Base-by-base conservation (phyloP, 139 green algal species). In the Picochlorum sp. region DNA sequence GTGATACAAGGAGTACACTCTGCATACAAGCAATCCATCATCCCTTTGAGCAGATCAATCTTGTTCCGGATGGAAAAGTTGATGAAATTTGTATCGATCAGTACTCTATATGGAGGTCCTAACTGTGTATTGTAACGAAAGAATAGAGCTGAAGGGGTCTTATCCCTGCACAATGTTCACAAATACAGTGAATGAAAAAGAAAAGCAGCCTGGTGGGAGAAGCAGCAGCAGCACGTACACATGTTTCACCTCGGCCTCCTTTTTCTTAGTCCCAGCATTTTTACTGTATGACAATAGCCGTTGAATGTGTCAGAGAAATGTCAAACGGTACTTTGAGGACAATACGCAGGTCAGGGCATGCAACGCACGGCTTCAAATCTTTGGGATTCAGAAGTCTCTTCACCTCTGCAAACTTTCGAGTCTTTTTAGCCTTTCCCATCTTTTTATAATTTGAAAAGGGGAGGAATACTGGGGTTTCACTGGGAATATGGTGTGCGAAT, bases 61-160 rank as follows among this genome's bases (percentile, higher is more conserved):
- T 99, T 98, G 83, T 98, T 99, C 54, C 93, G 89, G 59, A 99
- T 97, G 57, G 88, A 95, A 65, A 99, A 98, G 71, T 99, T 98
- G 76, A 99, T 99, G 82, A 99, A 99, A 83, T 99, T 99, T 57
- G 94, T 99, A 65, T 99, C 94, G 15, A 98, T 80, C 6, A 99
- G 73, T 21, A 99, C 87, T 49, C 73, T 62, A 77, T 99, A 99
- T 20, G 94, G 94, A 20, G 93, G 94, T 1, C 94, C 94, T 15
- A 99, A 80, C 69, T 96, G 86, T 10, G 88, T 91, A 78, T 99
- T 99, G 79, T 98, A 94, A 28, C 88, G 83, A 84, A 98, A 98
- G 70, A 98, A 99, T 30, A 99, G 71, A 13, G 90, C 86, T 2
- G 91, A 80, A 0, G 89, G 88, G 14, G 78, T 75, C 66, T 94